Conservation (phyloP, 352 stramenopile species). For the Pythium monospermum region DNA sequence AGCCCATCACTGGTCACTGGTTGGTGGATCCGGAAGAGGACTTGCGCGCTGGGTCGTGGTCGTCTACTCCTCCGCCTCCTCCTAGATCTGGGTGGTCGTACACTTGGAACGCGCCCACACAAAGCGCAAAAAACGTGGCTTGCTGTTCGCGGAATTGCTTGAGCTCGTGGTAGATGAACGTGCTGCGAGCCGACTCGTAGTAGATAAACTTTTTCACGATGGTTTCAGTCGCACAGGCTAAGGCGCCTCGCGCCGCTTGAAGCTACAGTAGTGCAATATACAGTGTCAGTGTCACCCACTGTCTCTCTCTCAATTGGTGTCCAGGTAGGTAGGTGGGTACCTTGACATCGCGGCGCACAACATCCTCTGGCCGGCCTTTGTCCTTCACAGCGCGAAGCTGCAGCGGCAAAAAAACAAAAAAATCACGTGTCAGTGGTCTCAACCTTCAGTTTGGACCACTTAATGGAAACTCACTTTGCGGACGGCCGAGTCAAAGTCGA, state of each 20-base stretch:
- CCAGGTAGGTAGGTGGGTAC: too few species aligned
- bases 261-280: too few species aligned
- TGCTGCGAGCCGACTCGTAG: slow-evolving; percentile 24
- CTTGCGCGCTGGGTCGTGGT: slow-evolving; percentile 4
- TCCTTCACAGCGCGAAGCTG: slow-evolving; percentile 25
- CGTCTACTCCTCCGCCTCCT: too few species aligned
- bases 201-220: slow-evolving; percentile 32
- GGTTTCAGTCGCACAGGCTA: slow-evolving; percentile 18
- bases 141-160: slow-evolving; percentile 26
- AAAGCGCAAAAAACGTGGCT: slow-evolving; percentile 25
- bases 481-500: slow-evolving; percentile 33
- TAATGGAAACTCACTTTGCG: slow-evolving; percentile 18
- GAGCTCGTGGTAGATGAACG: slow-evolving; percentile 28
- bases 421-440: too few species aligned
- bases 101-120: slow-evolving; percentile 19
- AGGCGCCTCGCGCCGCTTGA: slow-evolving; percentile 15
- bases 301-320: too few species aligned
- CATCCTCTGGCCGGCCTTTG: slow-evolving; percentile 20
- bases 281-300: too few species aligned
- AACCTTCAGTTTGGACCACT: not conserved
- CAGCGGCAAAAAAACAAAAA: not conserved
- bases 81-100: slow-evolving; percentile 21
- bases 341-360: slow-evolving; percentile 30
- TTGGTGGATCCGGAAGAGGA: slow-evolving; percentile 2
- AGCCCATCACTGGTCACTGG: too few species aligned